phyloP scores from a whole-genome alignment of 176 grass and related monocot species.

The Phyllostachys edulis region DNA sequence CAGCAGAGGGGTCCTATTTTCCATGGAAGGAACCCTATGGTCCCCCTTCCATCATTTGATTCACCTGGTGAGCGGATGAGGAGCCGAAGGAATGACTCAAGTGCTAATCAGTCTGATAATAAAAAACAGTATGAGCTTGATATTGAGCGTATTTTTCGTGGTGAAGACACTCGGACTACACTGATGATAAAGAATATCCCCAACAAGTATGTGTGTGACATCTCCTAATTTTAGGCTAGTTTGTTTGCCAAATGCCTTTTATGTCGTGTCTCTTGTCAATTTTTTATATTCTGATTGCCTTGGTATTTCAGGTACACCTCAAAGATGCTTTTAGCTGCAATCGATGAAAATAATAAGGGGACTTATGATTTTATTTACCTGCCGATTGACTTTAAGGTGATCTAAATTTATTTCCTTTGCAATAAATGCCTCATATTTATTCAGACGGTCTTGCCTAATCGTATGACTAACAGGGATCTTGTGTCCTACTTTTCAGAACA shows the following conservation, averaged over 20 bases:
- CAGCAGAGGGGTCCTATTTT: constrained; percentile 82
- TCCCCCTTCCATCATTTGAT: constrained; percentile 57
- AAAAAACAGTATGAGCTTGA: constrained; percentile 94
- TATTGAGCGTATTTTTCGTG: constrained; percentile 72
- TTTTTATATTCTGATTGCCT: not conserved
- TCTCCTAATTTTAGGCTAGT: constrained; percentile 16
- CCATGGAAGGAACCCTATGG: constrained; percentile 75
- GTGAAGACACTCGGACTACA: constrained; percentile 77
- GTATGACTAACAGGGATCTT: constrained; percentile 20
- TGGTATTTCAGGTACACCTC: constrained; percentile 80
- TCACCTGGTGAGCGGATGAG: constrained; percentile 63
- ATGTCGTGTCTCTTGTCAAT: not conserved
- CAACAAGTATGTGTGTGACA: constrained; percentile 68
- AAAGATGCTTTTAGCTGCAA: constrained; percentile 95
- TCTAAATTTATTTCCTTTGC: not conserved
- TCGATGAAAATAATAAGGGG: constrained; percentile 84
- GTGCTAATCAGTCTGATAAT: constrained; percentile 72
- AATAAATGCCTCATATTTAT: not conserved
- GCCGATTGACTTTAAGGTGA: constrained; percentile 98
- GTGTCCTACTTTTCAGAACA: constrained; percentile 63
- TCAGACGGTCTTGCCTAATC: not conserved
- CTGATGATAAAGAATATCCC: constrained; percentile 99
- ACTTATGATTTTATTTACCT: constrained; percentile 96
- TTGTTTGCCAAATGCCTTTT: constrained; percentile 6
- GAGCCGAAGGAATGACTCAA: constrained; percentile 65